These are phyloP conservation scores for Coniochaeta sp. DNA, from an alignment of 2,329 filamentous ascomycete species.

Conservation along the genomic window DNA sequence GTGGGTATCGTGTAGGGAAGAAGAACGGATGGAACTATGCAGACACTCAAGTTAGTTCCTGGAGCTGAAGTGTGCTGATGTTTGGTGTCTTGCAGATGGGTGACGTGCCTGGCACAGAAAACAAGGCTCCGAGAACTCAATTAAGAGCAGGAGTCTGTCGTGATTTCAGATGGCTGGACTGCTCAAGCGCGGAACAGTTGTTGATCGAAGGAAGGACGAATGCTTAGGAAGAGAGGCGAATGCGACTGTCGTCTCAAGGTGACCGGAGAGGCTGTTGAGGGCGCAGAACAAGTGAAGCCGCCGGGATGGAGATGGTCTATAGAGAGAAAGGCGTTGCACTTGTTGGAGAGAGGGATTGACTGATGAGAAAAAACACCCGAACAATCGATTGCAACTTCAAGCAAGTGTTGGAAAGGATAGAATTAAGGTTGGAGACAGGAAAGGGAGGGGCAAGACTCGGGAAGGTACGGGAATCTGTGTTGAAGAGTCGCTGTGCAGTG, in stretches of 20 bases:
- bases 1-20: constrained; percentile 35
- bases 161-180: neutral
- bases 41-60: neutral
- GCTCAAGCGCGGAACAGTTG: no score
- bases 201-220: no score
- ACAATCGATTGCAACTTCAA: neutral
- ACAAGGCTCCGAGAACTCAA: constrained; percentile 29
- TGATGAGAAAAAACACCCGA: neutral
- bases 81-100: no score
- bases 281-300: neutral
- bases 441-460: neutral
- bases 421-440: no score
- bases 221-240: no score
- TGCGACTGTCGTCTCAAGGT: neutral
- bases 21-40: constrained; percentile 8
- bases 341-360: no score
- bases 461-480: neutral
- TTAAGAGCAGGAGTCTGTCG: constrained; percentile 27
- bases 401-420: neutral
- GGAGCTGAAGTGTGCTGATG: no score
- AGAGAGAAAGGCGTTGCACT: neutral
- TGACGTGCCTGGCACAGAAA: constrained; percentile 3
- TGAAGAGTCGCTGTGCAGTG: neutral
- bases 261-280: neutral
- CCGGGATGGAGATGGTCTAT: neutral